Evolutionary conservation across 2,329 filamentous ascomycete genomes (phyloP).

Genomic region (Didymella keratinophila): DNA sequence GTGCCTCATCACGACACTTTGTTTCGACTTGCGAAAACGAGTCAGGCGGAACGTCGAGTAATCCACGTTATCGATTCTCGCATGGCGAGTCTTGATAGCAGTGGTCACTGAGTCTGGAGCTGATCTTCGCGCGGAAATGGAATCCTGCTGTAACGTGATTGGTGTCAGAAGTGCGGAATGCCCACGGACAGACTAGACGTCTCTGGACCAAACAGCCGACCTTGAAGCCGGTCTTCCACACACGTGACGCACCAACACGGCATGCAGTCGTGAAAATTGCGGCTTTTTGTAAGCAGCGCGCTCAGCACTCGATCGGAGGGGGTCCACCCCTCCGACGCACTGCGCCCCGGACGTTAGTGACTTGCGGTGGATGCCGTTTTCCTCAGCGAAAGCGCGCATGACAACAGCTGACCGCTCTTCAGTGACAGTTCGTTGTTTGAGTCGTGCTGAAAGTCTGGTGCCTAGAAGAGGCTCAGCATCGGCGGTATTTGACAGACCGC

Average conservation of each 20-base stretch:
- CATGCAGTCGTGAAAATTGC: conserved; percentile 23
- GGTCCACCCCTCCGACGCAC: conserved; percentile 30
- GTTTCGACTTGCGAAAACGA: conserved; percentile 14
- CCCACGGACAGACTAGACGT: conserved; percentile 29
- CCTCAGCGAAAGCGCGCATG: conserved; percentile 3
- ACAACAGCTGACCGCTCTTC: conserved; percentile 9
- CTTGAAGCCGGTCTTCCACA: conserved; percentile 26
- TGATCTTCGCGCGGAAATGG: conserved; percentile 39
- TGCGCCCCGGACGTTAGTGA: conserved; percentile 17
- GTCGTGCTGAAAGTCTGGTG: background rate
- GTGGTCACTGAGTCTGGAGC: conserved; percentile 21
- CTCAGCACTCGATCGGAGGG: conserved; percentile 29
- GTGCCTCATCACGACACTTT: background rate
- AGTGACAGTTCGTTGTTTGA: background rate
- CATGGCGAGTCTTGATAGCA: conserved; percentile 6
- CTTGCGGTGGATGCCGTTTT: conserved; percentile 14
- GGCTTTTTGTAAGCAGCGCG: conserved; percentile 26
- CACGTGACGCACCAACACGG: conserved; percentile 32
- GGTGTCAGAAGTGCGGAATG: conserved; percentile 33
- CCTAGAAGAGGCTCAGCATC: conserved; percentile 12
- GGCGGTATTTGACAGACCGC: conserved; percentile 3
- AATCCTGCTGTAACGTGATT: conserved; percentile 36
- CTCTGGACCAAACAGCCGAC: conserved; percentile 35
- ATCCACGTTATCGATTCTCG: conserved; percentile 19
- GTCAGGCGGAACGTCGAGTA: conserved; percentile 27